A percentile compares a stretch with the other conserved stretches of the same genome.
Conservation (phyloP, 2,329 filamentous ascomycete genomes). For the Chaetomium sp. region DNA sequence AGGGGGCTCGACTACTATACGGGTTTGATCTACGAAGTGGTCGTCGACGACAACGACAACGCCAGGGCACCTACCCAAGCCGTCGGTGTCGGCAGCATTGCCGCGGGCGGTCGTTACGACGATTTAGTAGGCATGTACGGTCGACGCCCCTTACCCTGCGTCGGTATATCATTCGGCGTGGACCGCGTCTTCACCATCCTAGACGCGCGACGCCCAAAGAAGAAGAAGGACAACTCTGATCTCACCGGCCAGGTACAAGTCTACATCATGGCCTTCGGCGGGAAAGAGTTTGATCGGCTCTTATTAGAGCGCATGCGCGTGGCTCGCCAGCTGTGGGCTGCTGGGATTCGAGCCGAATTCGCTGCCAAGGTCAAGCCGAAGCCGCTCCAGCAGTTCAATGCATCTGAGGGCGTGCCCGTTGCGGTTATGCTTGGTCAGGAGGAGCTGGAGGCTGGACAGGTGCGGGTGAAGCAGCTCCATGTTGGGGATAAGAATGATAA, state of each 20-base stretch:
- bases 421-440: conserved; percentile 82
- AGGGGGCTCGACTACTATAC: conserved; percentile 80
- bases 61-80: not conserved
- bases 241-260: conserved; percentile 72
- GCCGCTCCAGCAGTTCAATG: conserved; percentile 81
- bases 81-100: conserved; percentile 41
- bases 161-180: conserved; percentile 86
- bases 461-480: conserved; percentile 88
- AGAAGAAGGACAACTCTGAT: conserved; percentile 33
- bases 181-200: conserved; percentile 56
- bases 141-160: conserved; percentile 64
- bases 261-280: conserved; percentile 90
- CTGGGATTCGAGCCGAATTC: conserved; percentile 86
- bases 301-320: conserved; percentile 8
- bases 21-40: conserved; percentile 82
- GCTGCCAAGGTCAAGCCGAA: conserved; percentile 85
- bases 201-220: conserved; percentile 42
- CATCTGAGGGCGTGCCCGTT: conserved; percentile 75
- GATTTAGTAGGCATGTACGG: conserved; percentile 92
- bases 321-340: conserved; percentile 59
- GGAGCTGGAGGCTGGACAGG: conserved; percentile 73
- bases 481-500: conserved; percentile 47
- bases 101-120: conserved; percentile 82
- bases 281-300: conserved; percentile 57
- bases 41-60: conserved; percentile 66